These are phyloP conservation scores for Pueraria montana DNA, from an alignment of 306 rosid genomes.

Conservation along the genomic window DNA sequence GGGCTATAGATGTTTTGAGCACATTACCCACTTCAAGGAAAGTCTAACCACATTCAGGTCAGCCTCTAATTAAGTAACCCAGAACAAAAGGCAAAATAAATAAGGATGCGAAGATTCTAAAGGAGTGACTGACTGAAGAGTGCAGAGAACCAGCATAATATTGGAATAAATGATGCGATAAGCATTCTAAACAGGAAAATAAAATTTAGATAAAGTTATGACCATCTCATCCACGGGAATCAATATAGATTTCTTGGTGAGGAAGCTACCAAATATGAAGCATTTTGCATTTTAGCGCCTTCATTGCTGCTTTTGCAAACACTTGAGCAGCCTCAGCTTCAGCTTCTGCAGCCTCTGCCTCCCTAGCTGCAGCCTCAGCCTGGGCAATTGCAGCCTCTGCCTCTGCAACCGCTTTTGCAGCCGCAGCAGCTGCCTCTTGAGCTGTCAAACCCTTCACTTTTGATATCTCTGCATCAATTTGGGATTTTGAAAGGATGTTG, in stretches of 20 bases:
- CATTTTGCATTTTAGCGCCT: constrained; percentile 77
- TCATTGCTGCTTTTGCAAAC: constrained; percentile 91
- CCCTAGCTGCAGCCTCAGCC: constrained; percentile 90
- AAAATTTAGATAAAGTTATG: constrained; percentile 13
- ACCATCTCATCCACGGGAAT: not conserved
- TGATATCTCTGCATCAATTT: constrained; percentile 73
- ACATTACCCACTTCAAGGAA: constrained; percentile 31
- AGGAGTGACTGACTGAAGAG: not conserved
- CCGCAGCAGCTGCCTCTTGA: constrained; percentile 86
- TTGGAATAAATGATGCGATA: constrained; percentile 26
- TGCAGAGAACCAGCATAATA: constrained; percentile 20
- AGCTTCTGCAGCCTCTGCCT: constrained; percentile 93
- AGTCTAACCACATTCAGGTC: constrained; percentile 13
- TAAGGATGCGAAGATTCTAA: constrained; percentile 27
- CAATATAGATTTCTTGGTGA: constrained; percentile 37
- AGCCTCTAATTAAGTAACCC: constrained; percentile 36
- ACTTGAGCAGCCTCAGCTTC: constrained; percentile 97
- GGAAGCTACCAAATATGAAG: constrained; percentile 64
- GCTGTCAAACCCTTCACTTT: constrained; percentile 80
- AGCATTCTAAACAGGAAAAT: constrained; percentile 11
- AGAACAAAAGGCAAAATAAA: constrained; percentile 12
- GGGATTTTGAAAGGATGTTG: constrained; percentile 68
- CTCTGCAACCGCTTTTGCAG: constrained; percentile 94
- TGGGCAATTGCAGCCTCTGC: constrained; percentile 90
- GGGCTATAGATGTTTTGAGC: not conserved